Evolutionary conservation across 495 filamentous ascomycete species (phyloP), one percentile per base, ranked within the genome.

Genomic region (Tetracladium marchalianum): DNA sequence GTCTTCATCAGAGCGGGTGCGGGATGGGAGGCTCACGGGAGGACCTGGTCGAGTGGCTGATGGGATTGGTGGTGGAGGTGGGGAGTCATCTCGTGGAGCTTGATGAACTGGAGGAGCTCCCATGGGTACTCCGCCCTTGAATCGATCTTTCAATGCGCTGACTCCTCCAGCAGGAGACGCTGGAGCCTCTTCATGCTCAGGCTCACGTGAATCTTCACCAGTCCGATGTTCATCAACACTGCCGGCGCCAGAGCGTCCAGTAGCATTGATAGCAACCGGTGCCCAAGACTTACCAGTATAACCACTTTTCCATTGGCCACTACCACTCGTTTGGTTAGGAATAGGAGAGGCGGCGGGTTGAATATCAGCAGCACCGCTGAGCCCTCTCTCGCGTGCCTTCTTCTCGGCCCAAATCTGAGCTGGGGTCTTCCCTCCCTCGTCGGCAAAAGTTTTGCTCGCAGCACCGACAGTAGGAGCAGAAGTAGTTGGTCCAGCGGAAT

Each of bases 341-440:
- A 89, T 64, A 0, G 81, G 72, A 1, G 77, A 56, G 7, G 55
- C 8, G 34, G 66, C 58, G 2, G 67, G 58, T 18, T 65, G 59
- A 11, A 61, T 49, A 22, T 66, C 63, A 27, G 62, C 65, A 15
- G 68, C 60, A 38, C 68, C 68, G 38, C 68, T 67, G 31, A 61
- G 51, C 19, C 80, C 84, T 15, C 81, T 72, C 57, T 94, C 84
- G 43, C 78, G 77, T 18, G 84, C 87, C 68, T 96, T 98, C 64
- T 85, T 93, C 66, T 99, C 92, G 0, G 90, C 90, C 92, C 92
- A 99, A 13, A 95, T 62, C 60, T 99, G 92, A 17, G 93, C 89
- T 13, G 92, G 92, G 5, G 92, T 96, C 67, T 97, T 99, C 39
- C 89, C 90, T 47, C 85, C 90, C 64, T 93, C 71, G 47, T 96